phyloP scores from a whole-genome alignment of 371 early-diverging fungal species.

The Mortierella sp. region DNA sequence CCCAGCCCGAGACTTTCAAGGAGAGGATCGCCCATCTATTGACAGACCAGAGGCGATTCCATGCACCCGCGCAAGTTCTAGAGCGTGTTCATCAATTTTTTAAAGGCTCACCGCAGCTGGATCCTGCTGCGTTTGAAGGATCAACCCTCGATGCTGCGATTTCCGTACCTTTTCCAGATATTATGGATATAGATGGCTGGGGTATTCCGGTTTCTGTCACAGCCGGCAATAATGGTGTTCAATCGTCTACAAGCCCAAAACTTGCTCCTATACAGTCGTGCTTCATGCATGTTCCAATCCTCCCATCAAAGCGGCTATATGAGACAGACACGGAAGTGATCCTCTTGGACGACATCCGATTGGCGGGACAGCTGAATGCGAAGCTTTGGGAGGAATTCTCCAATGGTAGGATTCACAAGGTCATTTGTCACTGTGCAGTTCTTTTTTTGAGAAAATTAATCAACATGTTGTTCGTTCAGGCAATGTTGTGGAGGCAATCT shows the following conservation, averaged over 20 bases:
- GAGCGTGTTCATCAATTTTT: slow-evolving; percentile 42
- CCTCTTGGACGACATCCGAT: slow-evolving; percentile 45
- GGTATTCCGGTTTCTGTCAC: slow-evolving; percentile 8
- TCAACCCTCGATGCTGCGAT: slow-evolving; percentile 22
- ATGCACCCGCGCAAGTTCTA: slow-evolving; percentile 34
- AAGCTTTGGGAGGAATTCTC: slow-evolving; percentile 55
- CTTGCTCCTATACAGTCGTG: slow-evolving; percentile 38
- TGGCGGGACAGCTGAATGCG: slow-evolving; percentile 39
- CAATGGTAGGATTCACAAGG: background rate
- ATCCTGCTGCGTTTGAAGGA: slow-evolving; percentile 45
- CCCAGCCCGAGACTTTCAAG: slow-evolving; percentile 12
- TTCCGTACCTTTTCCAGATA: slow-evolving; percentile 47
- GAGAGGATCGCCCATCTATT: slow-evolving; percentile 23
- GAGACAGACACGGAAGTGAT: slow-evolving; percentile 53
- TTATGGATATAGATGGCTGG: slow-evolving; percentile 55
- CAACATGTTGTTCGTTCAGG: slow-evolving; percentile 15
- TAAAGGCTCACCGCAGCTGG: slow-evolving; percentile 36
- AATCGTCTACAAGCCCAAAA: background rate
- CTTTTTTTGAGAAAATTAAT: background rate
- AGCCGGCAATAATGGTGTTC: background rate
- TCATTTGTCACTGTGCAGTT: background rate
- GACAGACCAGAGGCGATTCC: slow-evolving; percentile 40
- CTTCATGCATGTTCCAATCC: slow-evolving; percentile 51
- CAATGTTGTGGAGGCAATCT: slow-evolving; percentile 45
- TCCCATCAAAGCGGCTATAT: slow-evolving; percentile 47